Base-by-base conservation (phyloP, 306 rosid genomes). In the Malus orientalis region DNA sequence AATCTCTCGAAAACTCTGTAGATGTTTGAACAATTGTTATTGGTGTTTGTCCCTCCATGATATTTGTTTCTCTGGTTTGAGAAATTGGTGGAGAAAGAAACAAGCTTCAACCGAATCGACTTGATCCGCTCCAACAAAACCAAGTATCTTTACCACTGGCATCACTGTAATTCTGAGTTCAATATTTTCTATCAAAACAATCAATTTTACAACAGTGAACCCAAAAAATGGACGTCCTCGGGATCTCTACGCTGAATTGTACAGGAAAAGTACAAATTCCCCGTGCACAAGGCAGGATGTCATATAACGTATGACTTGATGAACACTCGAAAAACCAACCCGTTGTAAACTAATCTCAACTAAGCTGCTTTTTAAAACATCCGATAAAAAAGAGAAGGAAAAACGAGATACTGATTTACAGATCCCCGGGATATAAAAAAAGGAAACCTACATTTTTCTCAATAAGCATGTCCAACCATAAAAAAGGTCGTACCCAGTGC, bases 281-380 rank as follows among this genome's bases (percentile, higher is more conserved):
- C 89, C 89, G 67, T 87, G 84, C 93, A 91, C 3, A 81, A 74
- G 68, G 78, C 60, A 77, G 33, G 69, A 71, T 60, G 78, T 75
- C 68, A 67, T 83, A 73, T 75, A 36, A 36, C 54, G 22, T 23
- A 4, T n/a, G 67, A 23, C 40, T 14, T 55, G 4, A 23, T 5
- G 42, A 53, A 38, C 30, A 63, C 83, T 75, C 27, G 33, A 78
- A 72, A 44, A 51, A 70, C 15, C 71, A 71, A 73, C 87, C 87
- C 54, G 67, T 33, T 22, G 45, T 74, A 79, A 68, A 53, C 78
- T 47, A 70, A 74, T 57, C 73, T 6, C 55, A 78, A 70, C 82
- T 68, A 68, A 32, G 69, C 20, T 25, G 49, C 69, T 42, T 69
- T 78, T 57, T 55, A 20, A 66, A 75, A 62, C 6, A 60, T 60